A percentile compares a stretch with the other conserved stretches of the same genome.
These are phyloP conservation scores for Cytidiella melzeri DNA, from an alignment of 768 basidiomycete species.

Conservation along the genomic window DNA sequence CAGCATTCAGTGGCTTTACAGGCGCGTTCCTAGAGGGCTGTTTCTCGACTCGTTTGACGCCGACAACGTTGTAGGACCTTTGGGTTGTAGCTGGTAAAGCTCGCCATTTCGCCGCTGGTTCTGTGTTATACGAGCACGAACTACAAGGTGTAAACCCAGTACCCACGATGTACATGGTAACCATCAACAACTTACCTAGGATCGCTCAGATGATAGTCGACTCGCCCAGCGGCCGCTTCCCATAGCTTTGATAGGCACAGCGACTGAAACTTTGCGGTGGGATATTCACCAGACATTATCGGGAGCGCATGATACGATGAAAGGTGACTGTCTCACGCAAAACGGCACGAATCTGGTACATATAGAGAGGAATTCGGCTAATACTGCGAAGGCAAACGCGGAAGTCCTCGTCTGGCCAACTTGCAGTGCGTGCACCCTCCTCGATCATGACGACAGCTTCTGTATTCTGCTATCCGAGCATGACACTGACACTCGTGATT, in stretches of 20 bases:
- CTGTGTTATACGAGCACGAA: constrained; percentile 2
- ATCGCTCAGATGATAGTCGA: constrained; percentile 8
- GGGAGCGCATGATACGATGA: neutral
- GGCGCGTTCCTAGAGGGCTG: neutral
- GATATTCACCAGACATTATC: neutral
- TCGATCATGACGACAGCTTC: neutral
- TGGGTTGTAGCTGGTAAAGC: neutral
- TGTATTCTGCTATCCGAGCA: neutral
- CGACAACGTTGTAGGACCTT: constrained; percentile 7
- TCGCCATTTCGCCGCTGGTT: constrained; percentile 4
- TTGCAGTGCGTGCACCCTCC: no score
- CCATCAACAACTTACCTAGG: constrained; percentile 1
- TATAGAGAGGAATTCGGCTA: neutral
- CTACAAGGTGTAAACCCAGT: neutral
- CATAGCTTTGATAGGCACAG: constrained; percentile 1
- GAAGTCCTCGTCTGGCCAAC: neutral
- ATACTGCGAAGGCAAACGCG: neutral
- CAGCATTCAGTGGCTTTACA: neutral
- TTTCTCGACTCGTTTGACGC: constrained; percentile 6
- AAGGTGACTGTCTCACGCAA: neutral
- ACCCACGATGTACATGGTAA: neutral
- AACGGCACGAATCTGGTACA: neutral
- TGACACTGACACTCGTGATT: neutral
- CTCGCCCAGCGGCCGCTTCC: constrained; percentile 2
- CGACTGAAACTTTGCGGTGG: constrained; percentile 3